Base-by-base conservation (phyloP, 78 protist genomes). In the Andalucia godoyi region DNA sequence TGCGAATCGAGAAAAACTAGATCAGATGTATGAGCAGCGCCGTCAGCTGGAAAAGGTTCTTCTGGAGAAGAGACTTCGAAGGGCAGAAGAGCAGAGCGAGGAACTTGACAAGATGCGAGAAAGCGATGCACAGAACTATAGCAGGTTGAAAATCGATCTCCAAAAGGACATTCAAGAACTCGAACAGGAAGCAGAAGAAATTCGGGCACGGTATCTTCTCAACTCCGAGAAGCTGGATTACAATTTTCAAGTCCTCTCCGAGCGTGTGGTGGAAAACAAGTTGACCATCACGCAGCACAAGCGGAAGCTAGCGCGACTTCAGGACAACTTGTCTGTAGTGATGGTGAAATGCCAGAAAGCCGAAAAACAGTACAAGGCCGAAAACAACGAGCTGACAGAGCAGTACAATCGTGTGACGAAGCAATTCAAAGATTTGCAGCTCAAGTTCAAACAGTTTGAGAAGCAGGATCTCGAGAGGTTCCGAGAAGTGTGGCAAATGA, bases 211-310 rank as follows among this genome's bases (percentile, higher is more conserved):
- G 29, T 70, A 52, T 33, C 69, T 38, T 43, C 81, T 86, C 47
- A 86, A 81, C 77, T 54, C 63, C 29, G 83, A 86, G 69, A 81
- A 81, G 72, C 82, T 86, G 47, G 70, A 77, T 50, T 81, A 86
- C 81, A 81, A 81, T 71, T 47, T 39, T 52, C 73, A 70, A 1
- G 79, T 86, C 23, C 77, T 86, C 15, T 15, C 43, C 27, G 77
- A 78, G 59, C 70, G 92, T 23, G 82, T 65, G 30, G 7, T 6
- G 42, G 92, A 86, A 37, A 81, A 86, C 74, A 25, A 27, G 29
- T 27, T 49, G 37, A 77, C 85, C 18, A 68, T 66, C 70, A 34
- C 53, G 12, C 70, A 60, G 41, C 84, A 79, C 46, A 72, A 74
- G 77, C n/a, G 61, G 4, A 70, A 73, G 72, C 34, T 74, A 33